Evolutionary conservation across 345 rosid genomes (phyloP), one percentile per base, ranked within the genome.

Genomic region (Boechera retrofracta): DNA sequence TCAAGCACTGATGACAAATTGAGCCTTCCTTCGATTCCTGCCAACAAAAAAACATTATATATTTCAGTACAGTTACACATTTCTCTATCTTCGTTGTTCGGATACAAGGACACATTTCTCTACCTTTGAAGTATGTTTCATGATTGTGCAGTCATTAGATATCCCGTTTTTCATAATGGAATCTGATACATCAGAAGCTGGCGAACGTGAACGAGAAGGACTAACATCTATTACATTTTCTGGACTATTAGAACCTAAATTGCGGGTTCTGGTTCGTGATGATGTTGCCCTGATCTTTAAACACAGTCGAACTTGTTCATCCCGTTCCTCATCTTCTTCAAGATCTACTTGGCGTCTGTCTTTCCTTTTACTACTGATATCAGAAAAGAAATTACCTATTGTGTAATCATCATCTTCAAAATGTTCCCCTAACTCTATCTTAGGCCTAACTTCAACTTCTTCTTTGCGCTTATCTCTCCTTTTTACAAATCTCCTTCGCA

Each of bases 1-100:
- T 89, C 89, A 79, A 70, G 81, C 98, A 94, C 67, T 94, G 98
- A 70, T 94, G 98, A 58, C 97, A 94, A 65, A 56, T 72, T 16
- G 69, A 72, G 13, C 63, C 60, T 59, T 7, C 31, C 38, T 48
- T 73, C 58, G 79, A 6, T 57, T 39, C 85, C 88, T 84, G 84
- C 74, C 28, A 67, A 33, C 5, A 73, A 35, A 56, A 69, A 74
- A 56, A 21, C 42, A 56, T 38, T 52, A 70, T 11, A 59, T 71
- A 12, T 12, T 58, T 41, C 12, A 66, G 57, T 66, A 68, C 54
- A 49, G 3, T 29, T 13, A 8, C 31, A 77, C 15, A 38, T 10
- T 3, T 32, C 8, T 33, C 24, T 41, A 3, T 62, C 56, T 54
- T 55, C 1, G 2, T 6, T 6, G 48, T 42, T 57, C 8, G 0